Evolutionary conservation across 2,329 filamentous ascomycete species (phyloP).

Genomic region (Metarhizium guizhouense): DNA sequence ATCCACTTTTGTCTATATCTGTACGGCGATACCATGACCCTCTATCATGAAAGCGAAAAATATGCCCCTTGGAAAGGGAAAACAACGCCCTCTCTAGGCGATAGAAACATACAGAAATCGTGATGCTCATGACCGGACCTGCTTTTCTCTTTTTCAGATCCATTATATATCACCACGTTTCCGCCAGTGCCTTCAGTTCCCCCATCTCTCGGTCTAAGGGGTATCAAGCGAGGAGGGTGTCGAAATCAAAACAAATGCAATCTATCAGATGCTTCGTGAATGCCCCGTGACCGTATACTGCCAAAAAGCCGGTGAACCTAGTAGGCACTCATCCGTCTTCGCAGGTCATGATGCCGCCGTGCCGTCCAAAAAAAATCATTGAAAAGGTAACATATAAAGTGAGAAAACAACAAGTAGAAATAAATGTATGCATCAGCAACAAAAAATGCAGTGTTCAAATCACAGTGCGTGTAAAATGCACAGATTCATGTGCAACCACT

Average conservation of each 20-base stretch:
- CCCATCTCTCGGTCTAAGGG: slow-evolving; percentile 33
- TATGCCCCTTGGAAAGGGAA: slow-evolving; percentile 21
- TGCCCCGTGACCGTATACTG: slow-evolving; percentile 28
- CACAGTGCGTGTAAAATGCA: slow-evolving; percentile 5
- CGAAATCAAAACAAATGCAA: slow-evolving; percentile 36
- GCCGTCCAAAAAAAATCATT: slow-evolving; percentile 20
- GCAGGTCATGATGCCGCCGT: slow-evolving; percentile 34
- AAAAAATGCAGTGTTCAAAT: slow-evolving; percentile 10
- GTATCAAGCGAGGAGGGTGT: slow-evolving; percentile 34
- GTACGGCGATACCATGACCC: slow-evolving; percentile 36
- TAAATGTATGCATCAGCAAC: neutral
- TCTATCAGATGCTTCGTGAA: slow-evolving; percentile 36
- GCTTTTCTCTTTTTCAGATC: slow-evolving; percentile 18
- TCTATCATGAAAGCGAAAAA: slow-evolving; percentile 34
- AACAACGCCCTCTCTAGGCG: slow-evolving; percentile 26
- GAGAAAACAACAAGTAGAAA: slow-evolving; percentile 11
- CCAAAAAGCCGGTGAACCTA: slow-evolving; percentile 21
- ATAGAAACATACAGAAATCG: slow-evolving; percentile 26
- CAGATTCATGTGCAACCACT: slow-evolving; percentile 9
- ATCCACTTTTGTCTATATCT: slow-evolving; percentile 58
- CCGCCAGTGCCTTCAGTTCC: slow-evolving; percentile 28
- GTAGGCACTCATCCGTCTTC: slow-evolving; percentile 25
- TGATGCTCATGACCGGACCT: slow-evolving; percentile 20
- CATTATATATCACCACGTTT: slow-evolving; percentile 22
- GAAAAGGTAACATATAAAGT: slow-evolving; percentile 10